Base-by-base conservation (phyloP, 139 green algal genomes). In the Coelastrella sp. region DNA sequence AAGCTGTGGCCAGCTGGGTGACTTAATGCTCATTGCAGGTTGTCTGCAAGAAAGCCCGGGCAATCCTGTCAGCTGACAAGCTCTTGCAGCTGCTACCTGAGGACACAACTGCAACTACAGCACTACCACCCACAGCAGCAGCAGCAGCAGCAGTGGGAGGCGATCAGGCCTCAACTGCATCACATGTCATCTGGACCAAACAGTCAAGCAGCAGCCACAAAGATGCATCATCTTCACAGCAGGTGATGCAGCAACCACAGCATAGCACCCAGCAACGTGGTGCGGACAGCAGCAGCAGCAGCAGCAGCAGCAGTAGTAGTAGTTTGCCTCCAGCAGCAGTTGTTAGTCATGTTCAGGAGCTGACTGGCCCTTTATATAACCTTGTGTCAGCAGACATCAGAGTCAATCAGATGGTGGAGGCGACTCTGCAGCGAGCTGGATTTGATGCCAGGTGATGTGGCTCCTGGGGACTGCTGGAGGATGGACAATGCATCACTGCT, bases 381-480 rank as follows among this genome's bases (percentile, higher is more conserved):
- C 77, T 97, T 37, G 41, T 92, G 9, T 89, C 91, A 3, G 93
- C 85, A 2, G 95, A 98, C 83, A 72, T 98, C 27, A 50, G 95
- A 17, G 77, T 95, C 2, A 11, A 86, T 0, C 45, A 48, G 6
- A 64, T 79, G 9, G 40, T 98, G 37, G 34, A 83, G 0, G 57
- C 37, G 17, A 88, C 89, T 0, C 79, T 97, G 60, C 25, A 64
- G 30, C 62, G 27, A 5, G 92, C 90, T 2, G 89, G 90, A 15
- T 86, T 96, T 30, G 83, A 38, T 25, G 30, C 13, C 13, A 62
- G 75, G 25, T 45, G 5, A 57, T n/a, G n/a, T n/a, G n/a, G n/a
- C n/a, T n/a, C n/a, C n/a, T n/a, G n/a, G n/a, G n/a, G n/a, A n/a
- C n/a, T n/a, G n/a, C n/a, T n/a, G n/a, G n/a, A n/a, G n/a, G n/a